phyloP scores from a whole-genome alignment of 148 eudicot genomes.

The Chenopodium formosanum region DNA sequence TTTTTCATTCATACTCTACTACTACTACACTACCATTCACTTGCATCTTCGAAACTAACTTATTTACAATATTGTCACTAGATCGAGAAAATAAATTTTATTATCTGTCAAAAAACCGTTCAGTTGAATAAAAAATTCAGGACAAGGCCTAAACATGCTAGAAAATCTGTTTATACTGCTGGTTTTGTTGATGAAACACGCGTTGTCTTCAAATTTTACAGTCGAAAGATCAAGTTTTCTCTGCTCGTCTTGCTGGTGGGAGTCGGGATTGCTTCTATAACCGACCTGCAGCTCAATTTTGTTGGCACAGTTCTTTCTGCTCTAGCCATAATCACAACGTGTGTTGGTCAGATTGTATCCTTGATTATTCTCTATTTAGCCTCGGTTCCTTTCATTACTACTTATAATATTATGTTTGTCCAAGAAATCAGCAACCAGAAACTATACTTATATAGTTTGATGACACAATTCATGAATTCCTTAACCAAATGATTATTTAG shows the following conservation, averaged over 20 bases:
- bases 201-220: slow-evolving; percentile 27
- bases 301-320: slow-evolving; percentile 74
- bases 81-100: too few species aligned
- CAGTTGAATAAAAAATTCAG: neutral
- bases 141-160: neutral
- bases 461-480: neutral
- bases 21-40: neutral
- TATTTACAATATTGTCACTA: too few species aligned
- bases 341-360: slow-evolving; percentile 95
- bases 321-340: slow-evolving; percentile 83
- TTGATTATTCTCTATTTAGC: neutral
- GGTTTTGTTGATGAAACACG: neutral
- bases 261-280: slow-evolving; percentile 86
- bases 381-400: neutral
- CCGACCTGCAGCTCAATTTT: slow-evolving; percentile 87
- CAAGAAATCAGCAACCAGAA: neutral
- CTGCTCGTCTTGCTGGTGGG: slow-evolving; percentile 66
- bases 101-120: too few species aligned
- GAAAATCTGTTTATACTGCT: neutral
- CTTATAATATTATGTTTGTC: neutral
- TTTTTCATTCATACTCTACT: slow-evolving; percentile 1
- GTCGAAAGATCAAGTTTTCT: slow-evolving; percentile 75
- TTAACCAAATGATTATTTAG: slow-evolving; percentile 35
- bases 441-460: neutral
- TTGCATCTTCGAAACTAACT: too few species aligned